These are phyloP conservation scores for Brassica carinata DNA, from an alignment of 345 rosid species.

Conservation along the genomic window DNA sequence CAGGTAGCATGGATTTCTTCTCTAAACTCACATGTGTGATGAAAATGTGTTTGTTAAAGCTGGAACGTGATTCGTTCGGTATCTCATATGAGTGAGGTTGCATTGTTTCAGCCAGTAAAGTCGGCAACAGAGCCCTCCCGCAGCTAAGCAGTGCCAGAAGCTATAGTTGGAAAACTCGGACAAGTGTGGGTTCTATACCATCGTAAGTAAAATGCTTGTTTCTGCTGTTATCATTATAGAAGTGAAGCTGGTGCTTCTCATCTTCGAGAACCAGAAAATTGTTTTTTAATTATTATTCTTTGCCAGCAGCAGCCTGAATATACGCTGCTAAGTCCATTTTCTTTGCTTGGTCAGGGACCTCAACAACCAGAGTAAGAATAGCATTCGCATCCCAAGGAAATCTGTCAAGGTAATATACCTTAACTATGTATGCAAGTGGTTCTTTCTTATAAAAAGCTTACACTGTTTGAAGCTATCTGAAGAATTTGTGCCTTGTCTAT, in stretches of 20 bases:
- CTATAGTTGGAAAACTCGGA: conserved; percentile 43
- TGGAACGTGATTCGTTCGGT: conserved; percentile 14
- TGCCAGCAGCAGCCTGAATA: neutral
- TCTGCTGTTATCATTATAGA: neutral
- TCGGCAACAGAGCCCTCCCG: conserved; percentile 42
- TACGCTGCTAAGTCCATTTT: conserved; percentile 26
- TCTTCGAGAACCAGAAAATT: neutral
- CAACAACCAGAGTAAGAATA: conserved; percentile 40
- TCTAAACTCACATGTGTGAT: conserved; percentile 5
- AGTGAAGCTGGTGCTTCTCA: neutral
- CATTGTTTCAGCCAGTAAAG: conserved; percentile 54
- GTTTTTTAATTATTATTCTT: neutral
- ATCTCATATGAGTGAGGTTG: conserved; percentile 24
- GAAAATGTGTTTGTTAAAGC: conserved; percentile 12
- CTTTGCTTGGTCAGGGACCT: conserved; percentile 45
- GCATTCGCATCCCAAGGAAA: conserved; percentile 41
- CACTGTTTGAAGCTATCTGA: conserved; percentile 1
- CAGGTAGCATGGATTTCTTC: conserved; percentile 13
- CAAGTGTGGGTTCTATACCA: conserved; percentile 49
- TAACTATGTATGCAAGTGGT: conserved; percentile 13
- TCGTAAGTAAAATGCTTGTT: conserved; percentile 47
- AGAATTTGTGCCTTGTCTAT: neutral
- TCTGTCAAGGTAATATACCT: conserved; percentile 52
- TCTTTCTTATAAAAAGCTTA: neutral
- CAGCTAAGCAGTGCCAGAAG: conserved; percentile 45